Percentiles rank a stretch among this genome's conserved stretches.
These are phyloP conservation scores for Sporothrix pseudoabietina DNA, from an alignment of 2,329 filamentous ascomycete species.

Conservation along the genomic window DNA sequence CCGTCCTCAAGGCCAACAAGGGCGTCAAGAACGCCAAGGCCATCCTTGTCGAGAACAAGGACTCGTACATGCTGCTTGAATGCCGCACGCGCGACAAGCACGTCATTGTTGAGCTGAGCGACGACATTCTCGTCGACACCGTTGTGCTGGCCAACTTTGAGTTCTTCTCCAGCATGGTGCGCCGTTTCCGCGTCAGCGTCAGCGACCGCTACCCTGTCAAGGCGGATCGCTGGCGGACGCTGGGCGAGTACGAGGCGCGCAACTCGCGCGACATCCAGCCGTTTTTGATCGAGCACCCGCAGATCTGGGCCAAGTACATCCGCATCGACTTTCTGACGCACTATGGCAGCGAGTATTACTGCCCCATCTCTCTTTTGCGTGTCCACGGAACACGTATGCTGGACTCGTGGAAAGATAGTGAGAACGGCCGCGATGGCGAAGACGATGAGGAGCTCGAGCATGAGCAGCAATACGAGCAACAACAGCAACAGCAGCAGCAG, in stretches of 20 bases:
- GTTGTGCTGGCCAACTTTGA: constrained; percentile 98
- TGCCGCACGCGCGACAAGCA: constrained; percentile 88
- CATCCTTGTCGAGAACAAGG: constrained; percentile 93
- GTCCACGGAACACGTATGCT: constrained; percentile 97
- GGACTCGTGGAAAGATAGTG: constrained; percentile 86
- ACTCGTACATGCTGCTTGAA: constrained; percentile 96
- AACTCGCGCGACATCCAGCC: constrained; percentile 94
- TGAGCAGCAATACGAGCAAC: constrained; percentile 37
- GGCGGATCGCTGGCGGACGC: constrained; percentile 82
- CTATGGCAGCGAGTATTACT: constrained; percentile 96
- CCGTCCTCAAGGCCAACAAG: constrained; percentile 83
- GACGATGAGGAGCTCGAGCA: constrained; percentile 53
- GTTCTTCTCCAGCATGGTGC: constrained; percentile 97
- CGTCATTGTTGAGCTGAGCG: constrained; percentile 89
- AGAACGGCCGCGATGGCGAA: constrained; percentile 66
- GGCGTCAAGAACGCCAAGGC: constrained; percentile 86
- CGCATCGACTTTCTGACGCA: constrained; percentile 90
- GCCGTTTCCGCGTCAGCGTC: constrained; percentile 86
- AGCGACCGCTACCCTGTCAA: constrained; percentile 95
- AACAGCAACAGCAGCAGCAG: constrained; percentile 34
- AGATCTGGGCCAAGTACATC: constrained; percentile 94
- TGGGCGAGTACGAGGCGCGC: constrained; percentile 86
- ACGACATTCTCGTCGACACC: constrained; percentile 84
- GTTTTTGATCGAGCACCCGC: constrained; percentile 88
- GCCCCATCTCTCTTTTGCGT: constrained; percentile 83